These are phyloP conservation scores for Penicillium salamii DNA, from an alignment of 495 filamentous ascomycete species.

Conservation along the genomic window DNA sequence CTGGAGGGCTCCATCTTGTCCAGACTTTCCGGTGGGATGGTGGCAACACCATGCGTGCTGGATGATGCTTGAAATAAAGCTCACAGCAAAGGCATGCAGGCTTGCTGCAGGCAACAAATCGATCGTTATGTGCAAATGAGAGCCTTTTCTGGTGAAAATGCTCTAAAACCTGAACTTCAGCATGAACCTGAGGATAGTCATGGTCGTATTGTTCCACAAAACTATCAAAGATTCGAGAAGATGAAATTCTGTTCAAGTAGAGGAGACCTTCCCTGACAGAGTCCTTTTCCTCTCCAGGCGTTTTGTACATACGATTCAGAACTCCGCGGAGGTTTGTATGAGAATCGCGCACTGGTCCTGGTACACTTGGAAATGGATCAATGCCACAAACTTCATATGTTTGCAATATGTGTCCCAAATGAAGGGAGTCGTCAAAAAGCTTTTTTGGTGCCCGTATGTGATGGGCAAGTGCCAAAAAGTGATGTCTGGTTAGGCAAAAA, in stretches of 20 bases:
- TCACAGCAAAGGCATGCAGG: conserved; percentile 29
- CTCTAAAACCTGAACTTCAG: conserved; percentile 22
- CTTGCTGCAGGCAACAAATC: conserved; percentile 28
- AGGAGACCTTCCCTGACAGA: conserved; percentile 4
- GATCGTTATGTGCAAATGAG: conserved; percentile 17
- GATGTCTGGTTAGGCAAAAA: not conserved
- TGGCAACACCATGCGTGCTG: conserved; percentile 19
- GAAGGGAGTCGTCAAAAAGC: conserved; percentile 3
- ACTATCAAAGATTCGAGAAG: not conserved
- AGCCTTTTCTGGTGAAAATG: conserved; percentile 16
- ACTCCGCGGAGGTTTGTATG: conserved; percentile 12
- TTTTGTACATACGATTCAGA: conserved; percentile 11
- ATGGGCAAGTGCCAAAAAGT: not conserved
- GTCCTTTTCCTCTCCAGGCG: not conserved
- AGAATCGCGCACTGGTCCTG: conserved; percentile 1
- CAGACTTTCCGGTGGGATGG: conserved; percentile 20
- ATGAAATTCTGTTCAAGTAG: conserved; percentile 1
- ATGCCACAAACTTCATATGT: conserved; percentile 4
- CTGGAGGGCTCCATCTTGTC: conserved; percentile 22
- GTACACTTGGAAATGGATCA: not conserved
- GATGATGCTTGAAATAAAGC: conserved; percentile 25
- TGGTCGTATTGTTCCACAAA: conserved; percentile 9
- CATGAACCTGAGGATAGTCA: conserved; percentile 18
- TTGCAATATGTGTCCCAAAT: conserved; percentile 6
- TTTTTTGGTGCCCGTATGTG: conserved; percentile 4